phyloP scores from a whole-genome alignment of 2,329 filamentous ascomycete genomes.

The Metarhizium robertsii region DNA sequence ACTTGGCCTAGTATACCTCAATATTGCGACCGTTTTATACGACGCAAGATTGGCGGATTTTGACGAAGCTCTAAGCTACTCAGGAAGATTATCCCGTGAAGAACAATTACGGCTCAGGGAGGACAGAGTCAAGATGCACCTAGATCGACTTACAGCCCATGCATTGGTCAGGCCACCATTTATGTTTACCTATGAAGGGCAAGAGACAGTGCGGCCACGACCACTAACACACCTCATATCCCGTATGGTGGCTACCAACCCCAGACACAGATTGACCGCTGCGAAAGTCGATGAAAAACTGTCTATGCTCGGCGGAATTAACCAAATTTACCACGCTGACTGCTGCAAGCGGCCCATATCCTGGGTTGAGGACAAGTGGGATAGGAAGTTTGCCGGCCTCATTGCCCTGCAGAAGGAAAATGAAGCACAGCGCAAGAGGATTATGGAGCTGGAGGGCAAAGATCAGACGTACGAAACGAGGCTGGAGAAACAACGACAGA shows the following conservation, averaged over 20 bases:
- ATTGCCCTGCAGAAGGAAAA: slow-evolving; percentile 22
- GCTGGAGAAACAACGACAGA: slow-evolving; percentile 25
- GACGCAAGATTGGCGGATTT: slow-evolving; percentile 28
- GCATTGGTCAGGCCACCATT: slow-evolving; percentile 25
- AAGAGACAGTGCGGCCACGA: slow-evolving; percentile 29
- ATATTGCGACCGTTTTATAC: slow-evolving; percentile 34
- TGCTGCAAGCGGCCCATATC: slow-evolving; percentile 33
- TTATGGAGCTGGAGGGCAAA: slow-evolving; percentile 27
- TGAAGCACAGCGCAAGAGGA: slow-evolving; percentile 21
- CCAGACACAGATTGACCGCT: slow-evolving; percentile 22
- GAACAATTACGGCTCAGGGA: slow-evolving; percentile 24
- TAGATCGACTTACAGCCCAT: slow-evolving; percentile 22
- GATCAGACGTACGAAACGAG: slow-evolving; percentile 30
- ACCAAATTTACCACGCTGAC: slow-evolving; percentile 35
- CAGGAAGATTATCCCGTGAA: slow-evolving; percentile 15
- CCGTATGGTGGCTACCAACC: slow-evolving; percentile 24
- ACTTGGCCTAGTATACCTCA: slow-evolving; percentile 35
- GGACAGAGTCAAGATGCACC: slow-evolving; percentile 24
- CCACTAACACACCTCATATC: slow-evolving; percentile 28
- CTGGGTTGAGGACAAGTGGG: slow-evolving; percentile 27
- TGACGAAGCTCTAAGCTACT: slow-evolving; percentile 26
- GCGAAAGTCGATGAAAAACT: slow-evolving; percentile 30
- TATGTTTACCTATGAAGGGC: slow-evolving; percentile 27
- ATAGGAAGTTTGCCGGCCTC: slow-evolving; percentile 21
- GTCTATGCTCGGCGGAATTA: slow-evolving; percentile 34